A percentile compares a stretch with the other conserved stretches of the same genome.
phyloP scores from a whole-genome alignment of 495 filamentous ascomycete genomes.

The Rusavskia elegans region DNA sequence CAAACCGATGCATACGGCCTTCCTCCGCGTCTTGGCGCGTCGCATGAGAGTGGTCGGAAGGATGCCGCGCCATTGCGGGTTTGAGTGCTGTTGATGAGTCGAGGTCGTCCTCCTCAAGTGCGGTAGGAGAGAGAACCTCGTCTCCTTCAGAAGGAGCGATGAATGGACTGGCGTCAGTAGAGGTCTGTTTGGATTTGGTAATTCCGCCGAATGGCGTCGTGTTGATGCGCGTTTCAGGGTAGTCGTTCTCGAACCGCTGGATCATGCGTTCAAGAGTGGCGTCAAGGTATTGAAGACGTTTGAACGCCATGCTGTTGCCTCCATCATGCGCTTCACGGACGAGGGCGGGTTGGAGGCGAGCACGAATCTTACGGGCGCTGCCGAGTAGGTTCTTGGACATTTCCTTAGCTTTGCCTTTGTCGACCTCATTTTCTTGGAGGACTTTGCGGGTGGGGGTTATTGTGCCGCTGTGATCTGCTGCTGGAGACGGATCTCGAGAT shows the following conservation, averaged over 20 bases:
- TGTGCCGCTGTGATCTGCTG: slow-evolving; percentile 29
- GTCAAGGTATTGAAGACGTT: slow-evolving; percentile 77
- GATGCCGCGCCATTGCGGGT: slow-evolving; percentile 44
- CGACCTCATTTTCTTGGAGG: slow-evolving; percentile 24
- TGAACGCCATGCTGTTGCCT: slow-evolving; percentile 18
- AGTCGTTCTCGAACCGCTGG: slow-evolving; percentile 88
- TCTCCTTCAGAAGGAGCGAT: slow-evolving; percentile 37
- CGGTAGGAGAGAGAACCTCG: slow-evolving; percentile 42
- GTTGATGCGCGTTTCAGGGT: slow-evolving; percentile 64
- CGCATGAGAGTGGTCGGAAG: slow-evolving; percentile 64
- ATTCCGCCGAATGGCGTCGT: slow-evolving; percentile 17
- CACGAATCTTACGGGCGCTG: slow-evolving; percentile 75
- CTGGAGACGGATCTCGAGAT: slow-evolving; percentile 23
- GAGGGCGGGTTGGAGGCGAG: slow-evolving; percentile 69
- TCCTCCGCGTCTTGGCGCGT: slow-evolving; percentile 75
- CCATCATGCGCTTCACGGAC: slow-evolving; percentile 53
- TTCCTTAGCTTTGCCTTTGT: slow-evolving; percentile 61
- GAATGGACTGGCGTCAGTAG: slow-evolving; percentile 17
- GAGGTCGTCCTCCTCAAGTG: slow-evolving; percentile 21
- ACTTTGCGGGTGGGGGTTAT: slow-evolving; percentile 32
- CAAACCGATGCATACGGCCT: slow-evolving; percentile 70
- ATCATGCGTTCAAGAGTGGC: slow-evolving; percentile 81
- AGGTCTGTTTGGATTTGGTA: slow-evolving; percentile 20
- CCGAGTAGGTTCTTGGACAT: slow-evolving; percentile 80
- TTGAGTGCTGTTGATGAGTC: slow-evolving; percentile 24